Conservation (phyloP, 2,329 filamentous ascomycete species). For the Aspergillus oerlinghausenensis region DNA sequence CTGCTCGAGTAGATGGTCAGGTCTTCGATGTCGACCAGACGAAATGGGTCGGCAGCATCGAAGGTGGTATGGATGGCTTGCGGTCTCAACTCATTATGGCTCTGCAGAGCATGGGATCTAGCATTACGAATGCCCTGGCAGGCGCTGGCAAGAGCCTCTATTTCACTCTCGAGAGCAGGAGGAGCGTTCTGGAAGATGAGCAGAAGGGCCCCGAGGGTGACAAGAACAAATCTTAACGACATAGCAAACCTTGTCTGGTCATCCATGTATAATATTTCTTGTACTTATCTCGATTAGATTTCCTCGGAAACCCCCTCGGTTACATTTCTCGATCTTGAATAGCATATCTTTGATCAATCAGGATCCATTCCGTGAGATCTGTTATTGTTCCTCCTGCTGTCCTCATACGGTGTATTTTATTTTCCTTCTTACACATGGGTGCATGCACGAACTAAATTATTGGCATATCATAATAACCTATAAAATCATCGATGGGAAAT, state of each 20-base stretch:
- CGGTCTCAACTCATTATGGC: constrained; percentile 75
- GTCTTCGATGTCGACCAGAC: constrained; percentile 72
- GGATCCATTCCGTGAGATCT: too few relatives aligned
- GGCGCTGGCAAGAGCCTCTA: constrained; percentile 76
- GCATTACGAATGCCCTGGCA: constrained; percentile 73
- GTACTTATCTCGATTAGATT: constrained; percentile 17
- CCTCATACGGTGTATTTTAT: too few relatives aligned
- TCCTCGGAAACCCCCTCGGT: background rate
- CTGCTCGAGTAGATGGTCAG: constrained; percentile 79
- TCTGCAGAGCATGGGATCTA: constrained; percentile 74
- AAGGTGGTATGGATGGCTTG: constrained; percentile 75
- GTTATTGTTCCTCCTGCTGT: too few relatives aligned
- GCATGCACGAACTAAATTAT: background rate
- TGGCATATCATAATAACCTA: background rate
- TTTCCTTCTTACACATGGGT: too few relatives aligned
- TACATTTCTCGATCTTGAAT: background rate
- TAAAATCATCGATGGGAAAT: background rate
- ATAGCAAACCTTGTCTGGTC: constrained; percentile 10
- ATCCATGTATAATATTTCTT: constrained; percentile 35
- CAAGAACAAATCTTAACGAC: constrained; percentile 31
- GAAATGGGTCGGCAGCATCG: constrained; percentile 70
- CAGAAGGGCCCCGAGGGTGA: constrained; percentile 32
- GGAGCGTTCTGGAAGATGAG: constrained; percentile 75
- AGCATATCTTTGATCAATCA: too few relatives aligned
- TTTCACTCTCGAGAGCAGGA: constrained; percentile 79